Evolutionary conservation across 2,329 filamentous ascomycete species (phyloP).

Genomic region (Xylariaceae sp.): DNA sequence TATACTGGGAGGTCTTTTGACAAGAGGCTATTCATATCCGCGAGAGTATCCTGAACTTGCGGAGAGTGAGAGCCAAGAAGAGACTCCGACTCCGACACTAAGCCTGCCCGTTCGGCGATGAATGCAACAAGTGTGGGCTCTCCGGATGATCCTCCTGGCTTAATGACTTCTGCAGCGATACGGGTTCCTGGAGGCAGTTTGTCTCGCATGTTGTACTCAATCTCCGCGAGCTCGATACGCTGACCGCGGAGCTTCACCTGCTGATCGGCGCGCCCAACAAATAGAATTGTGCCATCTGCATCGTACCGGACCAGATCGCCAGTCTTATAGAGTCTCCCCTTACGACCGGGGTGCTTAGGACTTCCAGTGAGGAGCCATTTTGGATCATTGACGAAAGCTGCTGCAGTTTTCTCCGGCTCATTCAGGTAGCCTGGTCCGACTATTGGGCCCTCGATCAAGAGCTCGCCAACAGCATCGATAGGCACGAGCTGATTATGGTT

Average conservation of each 20-base stretch:
- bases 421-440: slow-evolving; percentile 68
- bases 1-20: slow-evolving; percentile 48
- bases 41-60: slow-evolving; percentile 39
- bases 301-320: slow-evolving; percentile 65
- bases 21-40: slow-evolving; percentile 37
- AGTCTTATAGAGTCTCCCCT: slow-evolving; percentile 62
- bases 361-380: slow-evolving; percentile 56
- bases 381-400: slow-evolving; percentile 63
- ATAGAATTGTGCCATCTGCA: slow-evolving; percentile 59
- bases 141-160: slow-evolving; percentile 47
- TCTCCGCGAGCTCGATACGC: slow-evolving; percentile 65
- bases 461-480: slow-evolving; percentile 57
- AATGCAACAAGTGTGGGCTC: slow-evolving; percentile 56
- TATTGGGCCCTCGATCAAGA: slow-evolving; percentile 64
- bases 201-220: slow-evolving; percentile 57
- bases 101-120: slow-evolving; percentile 42
- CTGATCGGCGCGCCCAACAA: slow-evolving; percentile 69
- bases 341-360: slow-evolving; percentile 44
- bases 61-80: slow-evolving; percentile 38
- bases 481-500: slow-evolving; percentile 55
- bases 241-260: slow-evolving; percentile 73
- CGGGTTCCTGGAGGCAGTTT: slow-evolving; percentile 51
- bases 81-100: slow-evolving; percentile 34
- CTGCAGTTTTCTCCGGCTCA: slow-evolving; percentile 62
- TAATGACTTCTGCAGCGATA: slow-evolving; percentile 57